phyloP scores from a whole-genome alignment of 306 rosid species.

The Acacia crassicarpa region DNA sequence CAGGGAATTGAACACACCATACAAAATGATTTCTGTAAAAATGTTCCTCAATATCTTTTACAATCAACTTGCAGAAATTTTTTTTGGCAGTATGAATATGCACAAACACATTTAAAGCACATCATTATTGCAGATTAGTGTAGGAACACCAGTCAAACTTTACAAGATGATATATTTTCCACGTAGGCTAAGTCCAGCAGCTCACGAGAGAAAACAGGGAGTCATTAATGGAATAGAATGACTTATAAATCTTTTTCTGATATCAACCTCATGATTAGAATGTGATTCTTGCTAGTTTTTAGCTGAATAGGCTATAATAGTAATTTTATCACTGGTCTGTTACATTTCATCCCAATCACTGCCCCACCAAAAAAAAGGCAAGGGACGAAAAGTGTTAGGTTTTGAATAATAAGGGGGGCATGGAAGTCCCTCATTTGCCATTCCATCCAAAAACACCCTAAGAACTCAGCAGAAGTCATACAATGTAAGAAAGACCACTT shows the following conservation, averaged over 20 bases:
- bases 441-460: background rate
- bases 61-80: background rate
- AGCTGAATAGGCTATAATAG: background rate
- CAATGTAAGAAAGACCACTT: background rate
- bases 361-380: no score
- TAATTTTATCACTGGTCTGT: background rate
- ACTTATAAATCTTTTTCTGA: background rate
- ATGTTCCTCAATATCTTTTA: background rate
- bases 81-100: background rate
- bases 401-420: background rate
- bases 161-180: slow-evolving; percentile 1
- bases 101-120: background rate
- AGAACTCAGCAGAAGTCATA: background rate
- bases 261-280: background rate
- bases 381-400: no score
- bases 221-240: background rate
- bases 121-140: background rate
- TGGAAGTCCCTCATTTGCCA: background rate
- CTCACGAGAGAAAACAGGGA: background rate
- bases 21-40: background rate
- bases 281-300: background rate
- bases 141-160: background rate
- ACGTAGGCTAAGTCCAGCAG: background rate
- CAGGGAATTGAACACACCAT: background rate
- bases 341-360: background rate